phyloP scores from a whole-genome alignment of 805 yeast genomes.

The Cyberlindnera euphorbiiphila region DNA sequence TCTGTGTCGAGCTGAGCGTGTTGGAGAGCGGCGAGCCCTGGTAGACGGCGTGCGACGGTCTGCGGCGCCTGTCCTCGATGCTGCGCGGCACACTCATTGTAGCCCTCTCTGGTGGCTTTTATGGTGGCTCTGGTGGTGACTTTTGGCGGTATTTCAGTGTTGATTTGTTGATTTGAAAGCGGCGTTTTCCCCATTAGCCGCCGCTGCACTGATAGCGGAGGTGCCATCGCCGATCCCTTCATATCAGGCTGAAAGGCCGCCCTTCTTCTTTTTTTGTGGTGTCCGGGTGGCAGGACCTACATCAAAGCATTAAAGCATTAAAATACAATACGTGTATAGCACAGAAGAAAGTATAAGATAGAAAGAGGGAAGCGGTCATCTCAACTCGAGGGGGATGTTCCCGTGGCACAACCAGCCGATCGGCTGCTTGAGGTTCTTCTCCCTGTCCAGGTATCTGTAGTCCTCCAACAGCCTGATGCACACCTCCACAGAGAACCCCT shows the following conservation, averaged over 20 bases:
- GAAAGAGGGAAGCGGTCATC: conserved; percentile 3
- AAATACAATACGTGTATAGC: too few relatives aligned
- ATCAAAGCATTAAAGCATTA: too few relatives aligned
- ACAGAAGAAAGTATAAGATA: not conserved
- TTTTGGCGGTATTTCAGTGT: too few relatives aligned
- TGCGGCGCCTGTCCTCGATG: conserved; percentile 8
- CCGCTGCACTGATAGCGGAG: too few relatives aligned
- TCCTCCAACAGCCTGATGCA: conserved; percentile 46
- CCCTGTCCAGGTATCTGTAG: conserved; percentile 38
- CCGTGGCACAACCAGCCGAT: conserved; percentile 42
- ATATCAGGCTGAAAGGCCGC: too few relatives aligned
- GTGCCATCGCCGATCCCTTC: too few relatives aligned
- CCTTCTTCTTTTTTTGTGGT: too few relatives aligned
- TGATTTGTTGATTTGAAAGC: too few relatives aligned
- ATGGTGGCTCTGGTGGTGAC: too few relatives aligned
- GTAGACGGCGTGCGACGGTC: conserved; percentile 7
- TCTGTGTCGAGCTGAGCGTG: conserved; percentile 7
- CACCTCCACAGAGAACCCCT: conserved; percentile 41
- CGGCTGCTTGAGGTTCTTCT: conserved; percentile 40
- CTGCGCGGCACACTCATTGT: conserved; percentile 12
- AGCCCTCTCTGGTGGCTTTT: not conserved
- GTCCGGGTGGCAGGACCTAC: too few relatives aligned
- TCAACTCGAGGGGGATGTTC: conserved; percentile 33
- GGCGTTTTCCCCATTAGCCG: too few relatives aligned
- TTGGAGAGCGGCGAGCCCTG: conserved; percentile 3